Conservation (phyloP, 1,139 yeast species). For the Scheffersomyces cryptocercus region DNA sequence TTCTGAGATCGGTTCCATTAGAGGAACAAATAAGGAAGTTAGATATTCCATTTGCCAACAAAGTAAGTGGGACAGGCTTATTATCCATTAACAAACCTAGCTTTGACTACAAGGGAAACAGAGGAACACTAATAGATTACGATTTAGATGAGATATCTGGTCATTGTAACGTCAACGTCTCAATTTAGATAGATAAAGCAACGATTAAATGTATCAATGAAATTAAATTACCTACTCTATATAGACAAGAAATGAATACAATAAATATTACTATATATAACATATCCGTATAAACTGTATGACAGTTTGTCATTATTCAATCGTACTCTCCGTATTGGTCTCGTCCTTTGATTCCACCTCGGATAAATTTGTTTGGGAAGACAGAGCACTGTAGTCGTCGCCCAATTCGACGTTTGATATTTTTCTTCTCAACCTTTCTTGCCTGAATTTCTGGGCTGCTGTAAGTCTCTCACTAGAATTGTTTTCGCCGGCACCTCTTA, state of each 20-base stretch:
- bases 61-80: slow-evolving; percentile 44
- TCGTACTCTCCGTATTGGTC: no score
- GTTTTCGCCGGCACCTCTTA: slow-evolving; percentile 42
- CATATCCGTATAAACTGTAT: no score
- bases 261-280: no score
- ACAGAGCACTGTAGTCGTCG: slow-evolving; percentile 6
- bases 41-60: slow-evolving; percentile 37
- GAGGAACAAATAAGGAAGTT: slow-evolving; percentile 21
- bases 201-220: not conserved
- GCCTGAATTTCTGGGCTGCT: slow-evolving; percentile 42
- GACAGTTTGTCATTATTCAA: no score
- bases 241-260: not conserved
- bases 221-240: not conserved
- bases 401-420: slow-evolving; percentile 10
- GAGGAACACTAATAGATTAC: slow-evolving; percentile 31
- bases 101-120: slow-evolving; percentile 33
- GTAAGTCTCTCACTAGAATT: slow-evolving; percentile 17
- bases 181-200: slow-evolving; percentile 12
- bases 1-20: slow-evolving; percentile 6
- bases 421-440: slow-evolving; percentile 29
- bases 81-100: slow-evolving; percentile 38
- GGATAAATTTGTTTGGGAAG: not conserved
- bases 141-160: slow-evolving; percentile 35
- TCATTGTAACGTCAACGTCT: slow-evolving; percentile 9
- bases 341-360: no score